phyloP scores from a whole-genome alignment of 2,329 filamentous ascomycete species.

The Apiospora malaysiana region DNA sequence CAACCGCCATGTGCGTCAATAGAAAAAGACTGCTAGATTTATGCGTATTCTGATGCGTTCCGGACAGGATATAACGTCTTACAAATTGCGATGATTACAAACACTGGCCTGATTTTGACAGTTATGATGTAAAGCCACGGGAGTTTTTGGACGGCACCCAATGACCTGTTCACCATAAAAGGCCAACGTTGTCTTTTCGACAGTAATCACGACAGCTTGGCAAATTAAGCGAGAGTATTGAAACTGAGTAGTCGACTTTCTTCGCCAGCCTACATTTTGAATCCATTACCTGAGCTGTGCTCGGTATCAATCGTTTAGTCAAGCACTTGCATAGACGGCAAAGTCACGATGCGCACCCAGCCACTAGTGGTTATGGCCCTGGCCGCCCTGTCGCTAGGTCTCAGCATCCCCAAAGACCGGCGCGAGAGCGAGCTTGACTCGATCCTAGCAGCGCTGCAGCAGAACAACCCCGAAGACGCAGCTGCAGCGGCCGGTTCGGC shows the following conservation, averaged over 20 bases:
- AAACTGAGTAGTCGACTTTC: neutral
- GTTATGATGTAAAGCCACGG: neutral
- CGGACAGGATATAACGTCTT: neutral
- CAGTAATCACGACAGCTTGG: neutral
- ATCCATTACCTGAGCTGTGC: slow-evolving; percentile 14
- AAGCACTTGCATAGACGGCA: neutral
- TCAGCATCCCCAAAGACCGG: neutral
- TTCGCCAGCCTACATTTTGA: neutral
- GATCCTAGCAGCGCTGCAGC: neutral
- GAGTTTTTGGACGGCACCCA: neutral
- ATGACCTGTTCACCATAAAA: neutral
- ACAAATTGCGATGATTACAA: neutral
- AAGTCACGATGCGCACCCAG: slow-evolving; percentile 1
- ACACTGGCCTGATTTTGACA: neutral
- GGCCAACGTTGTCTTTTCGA: neutral
- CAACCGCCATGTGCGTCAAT: neutral
- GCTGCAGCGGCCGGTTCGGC: neutral
- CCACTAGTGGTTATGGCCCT: neutral
- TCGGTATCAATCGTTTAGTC: neutral
- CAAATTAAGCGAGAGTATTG: neutral
- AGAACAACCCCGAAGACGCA: slow-evolving; percentile 19
- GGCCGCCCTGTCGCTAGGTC: neutral
- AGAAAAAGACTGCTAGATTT: neutral
- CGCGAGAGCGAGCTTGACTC: neutral
- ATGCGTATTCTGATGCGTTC: neutral